Evolutionary conservation across 2,329 filamentous ascomycete species (phyloP), one percentile per base, ranked within the genome.

Genomic region (Diaporthe citriasiana): DNA sequence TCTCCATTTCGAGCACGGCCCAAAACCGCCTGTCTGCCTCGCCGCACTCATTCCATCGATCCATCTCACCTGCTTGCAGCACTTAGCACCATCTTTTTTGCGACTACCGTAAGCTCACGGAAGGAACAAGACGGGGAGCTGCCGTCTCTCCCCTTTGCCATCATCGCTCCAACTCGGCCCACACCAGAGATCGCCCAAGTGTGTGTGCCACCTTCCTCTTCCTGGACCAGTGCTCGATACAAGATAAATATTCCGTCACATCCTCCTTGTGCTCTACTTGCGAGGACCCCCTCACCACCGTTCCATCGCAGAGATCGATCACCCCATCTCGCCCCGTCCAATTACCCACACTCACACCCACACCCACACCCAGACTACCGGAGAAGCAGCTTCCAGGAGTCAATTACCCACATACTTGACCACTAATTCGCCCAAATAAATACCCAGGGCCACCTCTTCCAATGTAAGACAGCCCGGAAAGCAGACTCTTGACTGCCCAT

Each of bases 31-130:
- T 50, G 63, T 53, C 63, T 68, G 63, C 63, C 63, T 68, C 63
- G 63, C 63, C 47, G 47, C 47, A 40, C 33, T 38, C 63, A 68
- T 68, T 68, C 63, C 63, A 68, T 68, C 45, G 47, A 53, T 53
- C 63, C 63, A 53, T 53, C 63, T 38, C 35, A 38, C 42, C 38
- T 13, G 35, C n/a, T 56, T 35, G 19, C 53, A 56, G 25, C 51
- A 53, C 50, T 15, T n/a, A 10, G 33, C 27, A 33, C 12, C 45
- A 47, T 7, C 12, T 30, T 30, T n/a, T 27, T 51, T 25, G n/a
- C 10, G 47, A 51, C 53, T 56, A 22, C 53, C 57, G 57, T 51
- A 38, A 66, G 42, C 60, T 38, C 63, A 38, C 63, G 63, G 42
- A 51, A 51, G 30, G 45, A 35, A 25, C 42, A 65, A 27, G 17